Base-by-base conservation (phyloP, 2,329 filamentous ascomycete genomes). In the Colletotrichum sp. region DNA sequence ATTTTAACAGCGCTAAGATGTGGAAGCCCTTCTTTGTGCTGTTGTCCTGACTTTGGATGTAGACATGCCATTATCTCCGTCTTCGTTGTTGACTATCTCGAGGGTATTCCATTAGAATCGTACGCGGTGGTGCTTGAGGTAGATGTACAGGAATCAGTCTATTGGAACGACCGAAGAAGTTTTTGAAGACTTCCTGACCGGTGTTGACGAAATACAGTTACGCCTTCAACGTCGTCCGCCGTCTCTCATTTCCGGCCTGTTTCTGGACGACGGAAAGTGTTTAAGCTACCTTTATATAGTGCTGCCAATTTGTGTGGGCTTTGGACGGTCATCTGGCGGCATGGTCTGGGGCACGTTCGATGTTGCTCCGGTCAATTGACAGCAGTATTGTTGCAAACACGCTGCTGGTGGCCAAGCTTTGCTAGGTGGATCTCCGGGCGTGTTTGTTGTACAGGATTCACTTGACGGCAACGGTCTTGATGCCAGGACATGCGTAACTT, bases 1-100 rank as follows among this genome's bases (percentile, higher is more conserved):
- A 44, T n/a, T 44, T 44, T n/a, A n/a, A 44, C 4, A 44, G 0
- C 8, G 0, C 1, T 44, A 3, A 44, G 8, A 44, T n/a, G 18
- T 3, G 9, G 39, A n/a, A 0, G 39, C 39, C 6, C 5, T 44
- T 6, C 39, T 44, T 44, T n/a, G 18, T 44, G 18, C 39, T n/a
- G 2, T n/a, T 3, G 0, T 5, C 8, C 18, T 44, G 0, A 44
- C 18, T 44, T n/a, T 4, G 18, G 9, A 6, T 44, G 18, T 0
- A 44, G 18, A 44, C 3, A 44, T 44, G 39, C 0, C 39, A 44
- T 44, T 12, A 49, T 49, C 9, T 49, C 39, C 9, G 9, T 21
- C 9, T 49, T 4, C 9, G 0, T n/a, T 1, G 2, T 12, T 49
- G 39, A 49, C 18, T 44, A 1, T 44, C 39, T n/a, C 3, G 39